Percentiles rank a stretch among this genome's conserved stretches.
These are phyloP conservation scores for Oryza rufipogon DNA, from an alignment of 176 grass and related monocot genomes.

Conservation along the genomic window DNA sequence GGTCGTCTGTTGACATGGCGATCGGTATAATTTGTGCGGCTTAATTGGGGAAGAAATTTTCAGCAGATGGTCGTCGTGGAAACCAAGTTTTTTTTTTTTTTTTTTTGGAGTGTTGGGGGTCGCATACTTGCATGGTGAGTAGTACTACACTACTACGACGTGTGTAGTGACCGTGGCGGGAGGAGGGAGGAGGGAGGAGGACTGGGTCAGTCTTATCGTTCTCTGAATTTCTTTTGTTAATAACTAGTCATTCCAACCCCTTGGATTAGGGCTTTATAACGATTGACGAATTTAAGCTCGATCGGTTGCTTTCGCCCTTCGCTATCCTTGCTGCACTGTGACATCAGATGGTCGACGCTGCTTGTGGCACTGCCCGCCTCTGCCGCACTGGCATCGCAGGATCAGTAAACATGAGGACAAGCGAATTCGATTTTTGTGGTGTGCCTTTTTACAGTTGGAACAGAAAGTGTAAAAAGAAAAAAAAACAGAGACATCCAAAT, in stretches of 20 bases:
- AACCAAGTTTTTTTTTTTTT: neutral
- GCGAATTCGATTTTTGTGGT: neutral
- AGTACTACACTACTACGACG: neutral
- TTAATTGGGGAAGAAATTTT: conserved; percentile 35
- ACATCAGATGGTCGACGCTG: neutral
- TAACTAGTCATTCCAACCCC: neutral
- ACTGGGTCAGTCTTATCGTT: conserved; percentile 44
- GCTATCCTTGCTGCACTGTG: neutral
- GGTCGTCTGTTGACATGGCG: conserved; percentile 30
- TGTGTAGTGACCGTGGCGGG: neutral
- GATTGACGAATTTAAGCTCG: neutral
- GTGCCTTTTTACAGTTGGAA: neutral
- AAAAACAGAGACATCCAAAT: neutral
- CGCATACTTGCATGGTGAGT: conserved; percentile 30
- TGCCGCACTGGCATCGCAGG: neutral
- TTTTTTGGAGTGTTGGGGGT: neutral
- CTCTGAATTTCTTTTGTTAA: neutral
- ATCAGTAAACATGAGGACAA: neutral
- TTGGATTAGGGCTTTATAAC: neutral
- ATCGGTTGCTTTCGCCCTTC: conserved; percentile 1
- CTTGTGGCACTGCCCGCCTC: neutral
- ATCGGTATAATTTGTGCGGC: neutral
- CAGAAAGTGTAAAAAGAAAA: neutral
- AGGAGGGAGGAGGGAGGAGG: neutral
- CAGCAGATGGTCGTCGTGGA: conserved; percentile 3